Evolutionary conservation across 2,329 filamentous ascomycete species (phyloP), one percentile per base, ranked within the genome.

Genomic region (Bipolaris cookei): DNA sequence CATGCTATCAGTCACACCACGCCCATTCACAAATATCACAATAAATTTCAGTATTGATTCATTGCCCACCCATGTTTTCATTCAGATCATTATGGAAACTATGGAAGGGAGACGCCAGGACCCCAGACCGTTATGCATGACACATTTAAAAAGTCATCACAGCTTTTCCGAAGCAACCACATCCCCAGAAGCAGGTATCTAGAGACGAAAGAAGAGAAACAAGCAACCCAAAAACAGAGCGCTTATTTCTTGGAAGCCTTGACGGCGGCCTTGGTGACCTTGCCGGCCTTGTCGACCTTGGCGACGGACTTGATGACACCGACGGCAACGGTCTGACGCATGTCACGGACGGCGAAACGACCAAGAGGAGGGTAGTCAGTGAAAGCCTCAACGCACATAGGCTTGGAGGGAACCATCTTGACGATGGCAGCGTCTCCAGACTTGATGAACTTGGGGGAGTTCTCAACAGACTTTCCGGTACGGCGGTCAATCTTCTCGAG

Each of bases 331-430:
- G 90, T 94, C 63, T 76, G 73, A 70, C 74, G 73, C 93, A 97
- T 97, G 85, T 97, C 94, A 90, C 94, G 94, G 88, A 99, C 95
- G 82, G 95, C 95, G 88, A 99, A 99, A 90, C 95, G 94, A 82
- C 95, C 95, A 77, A 99, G 92, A 82, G 95, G 95, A 78, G 95
- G 94, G 88, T 98, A 99, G 80, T 97, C 92, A 78, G 93, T 97
- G 92, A 98, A 99, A 76, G 95, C 86, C 92, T 99, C 95, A 83
- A 99, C 95, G 84, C 95, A 99, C 95, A 99, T 99, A 81, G 95
- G 95, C 93, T 99, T 99, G 86, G 94, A 97, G 81, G 95, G 95
- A 87, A 97, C 80, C 95, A 99, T 98, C 92, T 97, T 98, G 86
- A 99, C 95, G 85, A 99, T 99, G 83, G 94, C 94, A 74, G 95